Evolutionary conservation across 805 yeast species (phyloP).

Genomic region (Sugiyamaella boreocaroliniensis): DNA sequence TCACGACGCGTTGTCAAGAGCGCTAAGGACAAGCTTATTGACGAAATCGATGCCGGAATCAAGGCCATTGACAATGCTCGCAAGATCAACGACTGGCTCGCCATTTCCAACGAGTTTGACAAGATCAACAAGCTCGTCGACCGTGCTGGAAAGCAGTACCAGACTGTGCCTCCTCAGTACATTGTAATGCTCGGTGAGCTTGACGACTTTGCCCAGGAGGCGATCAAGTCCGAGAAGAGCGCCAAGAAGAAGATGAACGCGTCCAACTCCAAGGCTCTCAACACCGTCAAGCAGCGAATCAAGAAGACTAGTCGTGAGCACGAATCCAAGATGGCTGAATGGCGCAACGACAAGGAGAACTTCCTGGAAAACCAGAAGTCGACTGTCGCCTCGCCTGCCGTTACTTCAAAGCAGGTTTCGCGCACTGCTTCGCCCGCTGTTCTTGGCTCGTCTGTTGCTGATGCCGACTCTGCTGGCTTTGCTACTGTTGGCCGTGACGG

Average conservation of each 20-base stretch:
- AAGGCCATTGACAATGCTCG: slow-evolving; percentile 63
- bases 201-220: slow-evolving; percentile 57
- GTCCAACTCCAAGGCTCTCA: slow-evolving; percentile 75
- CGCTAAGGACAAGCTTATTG: slow-evolving; percentile 86
- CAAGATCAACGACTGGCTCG: slow-evolving; percentile 71
- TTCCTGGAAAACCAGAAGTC: slow-evolving; percentile 41
- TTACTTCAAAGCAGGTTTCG: slow-evolving; percentile 19
- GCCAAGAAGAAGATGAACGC: slow-evolving; percentile 71
- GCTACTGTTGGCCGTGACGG: slow-evolving; percentile 36
- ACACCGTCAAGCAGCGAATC: slow-evolving; percentile 80
- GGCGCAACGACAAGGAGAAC: slow-evolving; percentile 63
- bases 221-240: slow-evolving; percentile 45
- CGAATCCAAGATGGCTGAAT: slow-evolving; percentile 51
- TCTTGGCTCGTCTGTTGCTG: slow-evolving; percentile 28
- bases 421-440: slow-evolving; percentile 23
- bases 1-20: slow-evolving; percentile 83
- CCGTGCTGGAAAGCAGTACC: slow-evolving; percentile 69
- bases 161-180: slow-evolving; percentile 64
- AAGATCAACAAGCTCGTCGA: slow-evolving; percentile 58
- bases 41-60: slow-evolving; percentile 67
- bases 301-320: slow-evolving; percentile 71
- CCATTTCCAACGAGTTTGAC: slow-evolving; percentile 69
- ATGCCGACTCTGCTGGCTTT: slow-evolving; percentile 34
- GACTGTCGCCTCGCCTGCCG: slow-evolving; percentile 20
- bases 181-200: slow-evolving; percentile 63